Percentiles rank a stretch among this genome's conserved stretches.
These are phyloP conservation scores for Xylaria longipes DNA, from an alignment of 495 filamentous ascomycete species.

Conservation along the genomic window DNA sequence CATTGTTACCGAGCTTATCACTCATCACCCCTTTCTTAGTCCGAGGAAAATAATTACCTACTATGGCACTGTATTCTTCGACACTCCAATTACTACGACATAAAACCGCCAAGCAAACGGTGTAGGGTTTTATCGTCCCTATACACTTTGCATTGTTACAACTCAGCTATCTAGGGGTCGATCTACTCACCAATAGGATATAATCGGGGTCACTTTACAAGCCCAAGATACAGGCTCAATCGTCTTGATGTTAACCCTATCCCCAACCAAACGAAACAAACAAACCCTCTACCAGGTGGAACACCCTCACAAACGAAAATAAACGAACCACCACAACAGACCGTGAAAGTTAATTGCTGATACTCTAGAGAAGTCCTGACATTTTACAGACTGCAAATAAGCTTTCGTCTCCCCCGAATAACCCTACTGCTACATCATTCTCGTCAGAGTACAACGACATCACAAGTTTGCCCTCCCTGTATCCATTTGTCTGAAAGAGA, in stretches of 20 bases:
- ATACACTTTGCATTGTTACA: neutral
- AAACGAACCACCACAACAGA: neutral
- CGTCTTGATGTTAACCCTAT: neutral
- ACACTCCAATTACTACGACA: conserved; percentile 3
- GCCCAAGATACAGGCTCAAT: neutral
- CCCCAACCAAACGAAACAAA: neutral
- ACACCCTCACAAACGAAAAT: neutral
- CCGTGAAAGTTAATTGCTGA: too few relatives aligned
- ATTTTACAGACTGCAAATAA: neutral
- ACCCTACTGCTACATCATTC: neutral
- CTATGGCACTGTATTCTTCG: neutral
- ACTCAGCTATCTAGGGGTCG: neutral
- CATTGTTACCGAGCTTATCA: neutral
- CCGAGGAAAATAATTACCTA: neutral
- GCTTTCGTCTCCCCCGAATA: neutral
- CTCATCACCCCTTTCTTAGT: neutral
- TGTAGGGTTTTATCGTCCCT: neutral
- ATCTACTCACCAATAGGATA: neutral
- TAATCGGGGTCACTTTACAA: neutral
- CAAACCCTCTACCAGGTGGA: neutral
- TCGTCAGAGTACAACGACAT: neutral
- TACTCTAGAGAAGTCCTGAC: neutral
- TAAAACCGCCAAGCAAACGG: neutral
- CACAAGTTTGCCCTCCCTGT: neutral
- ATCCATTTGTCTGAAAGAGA: neutral